A percentile compares a stretch with the other conserved stretches of the same genome.
phyloP scores from a whole-genome alignment of 1,284 basidiomycete genomes.

The Pseudozyma tsukubaensis region DNA sequence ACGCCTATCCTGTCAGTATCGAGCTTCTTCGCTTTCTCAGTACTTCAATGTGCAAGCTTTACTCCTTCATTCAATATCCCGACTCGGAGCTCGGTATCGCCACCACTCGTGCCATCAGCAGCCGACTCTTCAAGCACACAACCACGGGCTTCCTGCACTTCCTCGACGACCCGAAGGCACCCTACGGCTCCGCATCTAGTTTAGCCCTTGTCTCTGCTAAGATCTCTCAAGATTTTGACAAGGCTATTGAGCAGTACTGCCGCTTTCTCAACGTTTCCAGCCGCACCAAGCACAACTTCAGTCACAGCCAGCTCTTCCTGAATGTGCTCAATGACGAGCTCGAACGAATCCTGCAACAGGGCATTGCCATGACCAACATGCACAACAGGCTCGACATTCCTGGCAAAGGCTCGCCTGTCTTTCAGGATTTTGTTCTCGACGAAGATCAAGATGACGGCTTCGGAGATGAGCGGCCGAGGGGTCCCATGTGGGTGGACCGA shows the following conservation, averaged over 20 bases:
- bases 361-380: constrained; percentile 14
- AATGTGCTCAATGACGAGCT: constrained; percentile 34
- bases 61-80: constrained; percentile 18
- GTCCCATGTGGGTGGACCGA: constrained; percentile 7
- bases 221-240: constrained; percentile 29
- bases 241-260: constrained; percentile 17
- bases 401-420: not conserved
- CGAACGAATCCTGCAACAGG: constrained; percentile 17
- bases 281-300: constrained; percentile 6
- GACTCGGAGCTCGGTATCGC: constrained; percentile 19
- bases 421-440: not conserved
- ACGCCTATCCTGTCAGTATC: constrained; percentile 6
- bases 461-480: not conserved
- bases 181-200: constrained; percentile 21
- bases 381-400: constrained; percentile 27
- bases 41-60: constrained; percentile 19
- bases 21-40: constrained; percentile 34
- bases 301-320: constrained; percentile 28
- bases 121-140: constrained; percentile 32
- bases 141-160: constrained; percentile 40
- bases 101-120: constrained; percentile 33
- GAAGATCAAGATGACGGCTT: too few relatives aligned
- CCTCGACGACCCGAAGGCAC: constrained; percentile 25
- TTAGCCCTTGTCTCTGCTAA: constrained; percentile 19
- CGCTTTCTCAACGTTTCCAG: constrained; percentile 3